Conservation (phyloP, 2,329 filamentous ascomycete genomes). For the Fusarium continuum region DNA sequence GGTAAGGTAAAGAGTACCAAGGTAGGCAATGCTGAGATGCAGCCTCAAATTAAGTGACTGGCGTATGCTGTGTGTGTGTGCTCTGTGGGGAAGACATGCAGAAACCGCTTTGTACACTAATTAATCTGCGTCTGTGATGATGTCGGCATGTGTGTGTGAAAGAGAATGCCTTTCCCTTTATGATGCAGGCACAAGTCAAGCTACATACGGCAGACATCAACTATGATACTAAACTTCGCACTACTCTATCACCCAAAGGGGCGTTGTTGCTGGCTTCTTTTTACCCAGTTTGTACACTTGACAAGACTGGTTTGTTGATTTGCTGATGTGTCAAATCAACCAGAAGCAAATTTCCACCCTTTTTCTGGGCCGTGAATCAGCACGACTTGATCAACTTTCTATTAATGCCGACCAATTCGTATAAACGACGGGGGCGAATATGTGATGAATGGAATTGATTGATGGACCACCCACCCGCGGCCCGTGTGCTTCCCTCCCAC, state of each 20-base stretch:
- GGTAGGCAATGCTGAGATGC: constrained; percentile 31
- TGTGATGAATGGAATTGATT: constrained; percentile 15
- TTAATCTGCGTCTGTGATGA: constrained; percentile 13
- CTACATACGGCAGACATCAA: no score
- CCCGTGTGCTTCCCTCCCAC: constrained; percentile 36
- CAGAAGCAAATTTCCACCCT: constrained; percentile 17
- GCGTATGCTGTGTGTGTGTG: not conserved
- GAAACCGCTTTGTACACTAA: constrained; percentile 1
- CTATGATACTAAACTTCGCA: no score
- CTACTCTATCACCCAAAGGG: no score
- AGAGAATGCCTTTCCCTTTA: constrained; percentile 18
- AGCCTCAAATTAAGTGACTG: constrained; percentile 29
- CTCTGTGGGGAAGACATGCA: constrained; percentile 30
- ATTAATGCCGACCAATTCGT: constrained; percentile 6
- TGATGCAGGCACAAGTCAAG: constrained; percentile 6
- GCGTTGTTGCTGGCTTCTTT: constrained; percentile 1
- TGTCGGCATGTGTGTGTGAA: constrained; percentile 30
- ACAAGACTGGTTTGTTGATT: not conserved
- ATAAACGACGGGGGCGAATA: constrained; percentile 15
- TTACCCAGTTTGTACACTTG: not conserved
- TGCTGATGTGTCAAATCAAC: constrained; percentile 14
- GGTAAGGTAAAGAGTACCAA: no score
- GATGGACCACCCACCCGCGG: constrained; percentile 23
- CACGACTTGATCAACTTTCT: constrained; percentile 1
- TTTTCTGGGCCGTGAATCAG: constrained; percentile 5